phyloP scores from a whole-genome alignment of 305 asterid genomes.

The Solanum aculeatissimum region DNA sequence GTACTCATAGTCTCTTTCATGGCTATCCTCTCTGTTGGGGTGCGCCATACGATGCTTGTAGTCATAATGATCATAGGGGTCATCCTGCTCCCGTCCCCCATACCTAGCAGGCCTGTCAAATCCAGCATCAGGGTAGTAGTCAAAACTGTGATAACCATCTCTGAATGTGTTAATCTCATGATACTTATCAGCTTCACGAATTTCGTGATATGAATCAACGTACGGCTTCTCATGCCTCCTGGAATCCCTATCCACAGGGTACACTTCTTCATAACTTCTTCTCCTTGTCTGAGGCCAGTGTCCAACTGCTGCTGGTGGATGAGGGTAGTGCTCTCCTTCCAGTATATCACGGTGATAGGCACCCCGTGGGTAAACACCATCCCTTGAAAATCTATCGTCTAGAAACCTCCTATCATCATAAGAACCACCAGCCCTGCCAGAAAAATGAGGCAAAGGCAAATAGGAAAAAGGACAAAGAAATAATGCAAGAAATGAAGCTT shows the following conservation, averaged over 20 bases:
- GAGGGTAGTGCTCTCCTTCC: conserved; percentile 81
- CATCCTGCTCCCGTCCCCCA: conserved; percentile 73
- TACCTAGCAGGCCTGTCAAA: conserved; percentile 73
- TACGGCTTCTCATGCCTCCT: conserved; percentile 78
- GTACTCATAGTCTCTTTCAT: conserved; percentile 74
- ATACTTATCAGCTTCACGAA: conserved; percentile 32
- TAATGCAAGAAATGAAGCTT: not conserved
- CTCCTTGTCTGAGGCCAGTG: conserved; percentile 84
- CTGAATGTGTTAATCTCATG: conserved; percentile 20
- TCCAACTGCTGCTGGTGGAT: conserved; percentile 52
- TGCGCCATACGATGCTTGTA: conserved; percentile 53
- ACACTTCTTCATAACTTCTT: conserved; percentile 74
- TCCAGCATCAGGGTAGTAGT: conserved; percentile 30
- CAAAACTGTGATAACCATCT: conserved; percentile 23
- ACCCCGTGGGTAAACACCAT: conserved; percentile 58
- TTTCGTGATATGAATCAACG: conserved; percentile 31
- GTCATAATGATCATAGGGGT: conserved; percentile 86
- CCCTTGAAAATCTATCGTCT: conserved; percentile 91
- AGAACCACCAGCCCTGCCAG: conserved; percentile 82
- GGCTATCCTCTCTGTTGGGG: conserved; percentile 66
- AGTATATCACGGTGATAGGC: conserved; percentile 59
- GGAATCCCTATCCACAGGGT: conserved; percentile 68
- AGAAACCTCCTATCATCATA: conserved; percentile 86
- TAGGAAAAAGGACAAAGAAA: conserved; percentile 23
- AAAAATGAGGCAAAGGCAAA: conserved; percentile 26